Conservation (phyloP, 345 rosid species). For the Sonneratia caseolaris region DNA sequence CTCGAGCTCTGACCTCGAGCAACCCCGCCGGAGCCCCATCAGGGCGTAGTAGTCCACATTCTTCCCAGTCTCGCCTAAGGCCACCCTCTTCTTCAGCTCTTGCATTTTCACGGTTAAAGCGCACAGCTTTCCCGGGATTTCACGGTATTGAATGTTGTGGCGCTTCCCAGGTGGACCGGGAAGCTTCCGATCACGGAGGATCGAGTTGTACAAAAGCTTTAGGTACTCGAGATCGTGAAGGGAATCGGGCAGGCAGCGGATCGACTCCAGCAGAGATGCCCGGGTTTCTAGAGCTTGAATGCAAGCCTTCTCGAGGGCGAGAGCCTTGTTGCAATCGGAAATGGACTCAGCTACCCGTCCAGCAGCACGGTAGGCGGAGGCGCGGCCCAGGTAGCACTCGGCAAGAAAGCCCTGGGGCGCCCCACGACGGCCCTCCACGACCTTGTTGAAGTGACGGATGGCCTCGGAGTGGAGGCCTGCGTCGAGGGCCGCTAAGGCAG, state of each 20-base stretch:
- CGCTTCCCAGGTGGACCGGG: conserved; percentile 96
- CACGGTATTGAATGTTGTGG: conserved; percentile 69
- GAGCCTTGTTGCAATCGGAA: conserved; percentile 77
- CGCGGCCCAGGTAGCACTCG: conserved; percentile 78
- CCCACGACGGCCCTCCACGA: conserved; percentile 76
- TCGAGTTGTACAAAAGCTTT: conserved; percentile 74
- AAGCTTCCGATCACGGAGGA: conserved; percentile 72
- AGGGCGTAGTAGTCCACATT: conserved; percentile 75
- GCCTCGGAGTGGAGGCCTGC: conserved; percentile 62
- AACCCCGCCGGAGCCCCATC: conserved; percentile 82
- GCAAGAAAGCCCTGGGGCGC: conserved; percentile 87
- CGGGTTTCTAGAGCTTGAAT: conserved; percentile 82
- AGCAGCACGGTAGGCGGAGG: conserved; percentile 60
- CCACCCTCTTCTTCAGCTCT: conserved; percentile 57
- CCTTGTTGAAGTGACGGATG: conserved; percentile 83
- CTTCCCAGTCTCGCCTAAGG: conserved; percentile 53
- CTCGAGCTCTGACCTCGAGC: conserved; percentile 79
- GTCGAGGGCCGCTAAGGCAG: conserved; percentile 77
- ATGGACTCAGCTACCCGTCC: conserved; percentile 80
- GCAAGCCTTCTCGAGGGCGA: conserved; percentile 79
- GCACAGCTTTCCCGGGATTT: conserved; percentile 75
- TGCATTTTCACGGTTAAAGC: conserved; percentile 56
- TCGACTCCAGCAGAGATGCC: conserved; percentile 64
- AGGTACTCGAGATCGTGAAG: conserved; percentile 89
- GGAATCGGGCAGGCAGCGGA: conserved; percentile 81